A percentile compares a stretch with the other conserved stretches of the same genome.
phyloP scores from a whole-genome alignment of 2,329 filamentous ascomycete genomes.

The Penicillium sp. region DNA sequence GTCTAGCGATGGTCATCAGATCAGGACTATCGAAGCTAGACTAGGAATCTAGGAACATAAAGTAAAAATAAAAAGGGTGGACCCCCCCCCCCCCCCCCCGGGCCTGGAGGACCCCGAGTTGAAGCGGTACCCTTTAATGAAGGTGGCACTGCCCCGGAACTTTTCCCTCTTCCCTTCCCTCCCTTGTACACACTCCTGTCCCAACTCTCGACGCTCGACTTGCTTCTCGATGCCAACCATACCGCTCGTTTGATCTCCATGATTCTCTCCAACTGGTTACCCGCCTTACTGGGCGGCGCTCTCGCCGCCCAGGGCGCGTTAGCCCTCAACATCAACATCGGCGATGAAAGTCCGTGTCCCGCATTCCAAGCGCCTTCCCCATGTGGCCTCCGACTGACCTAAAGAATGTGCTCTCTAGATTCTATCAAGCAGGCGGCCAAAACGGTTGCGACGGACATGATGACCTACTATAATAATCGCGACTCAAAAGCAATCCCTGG shows the following conservation, averaged over 20 bases:
- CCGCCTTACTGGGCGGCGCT: conserved; percentile 19
- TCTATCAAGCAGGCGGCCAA: conserved; percentile 37
- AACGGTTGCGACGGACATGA: conserved; percentile 40
- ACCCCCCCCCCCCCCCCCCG: not conserved
- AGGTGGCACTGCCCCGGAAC: not conserved
- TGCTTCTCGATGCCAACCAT: conserved; percentile 6
- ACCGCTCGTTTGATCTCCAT: conserved; percentile 15
- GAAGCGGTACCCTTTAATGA: not conserved
- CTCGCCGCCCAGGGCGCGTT: conserved; percentile 18
- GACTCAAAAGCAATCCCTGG: conserved; percentile 40
- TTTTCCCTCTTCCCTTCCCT: not conserved
- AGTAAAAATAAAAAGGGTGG: not conserved
- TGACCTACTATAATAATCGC: conserved; percentile 38
- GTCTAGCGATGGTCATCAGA: too few relatives aligned
- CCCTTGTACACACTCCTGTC: not conserved
- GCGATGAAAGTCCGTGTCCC: conserved; percentile 16
- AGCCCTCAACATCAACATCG: conserved; percentile 18
- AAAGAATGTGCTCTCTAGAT: conserved; percentile 12
- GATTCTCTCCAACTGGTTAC: conserved; percentile 20
- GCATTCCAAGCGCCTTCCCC: not conserved
- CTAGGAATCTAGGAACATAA: not conserved
- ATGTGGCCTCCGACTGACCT: conserved; percentile 6
- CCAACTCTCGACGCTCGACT: not conserved
- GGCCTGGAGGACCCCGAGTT: not conserved
- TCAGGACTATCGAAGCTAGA: too few relatives aligned